Base-by-base conservation (phyloP, 73 alveolate genomes). In the Blepharisma stoltei region DNA sequence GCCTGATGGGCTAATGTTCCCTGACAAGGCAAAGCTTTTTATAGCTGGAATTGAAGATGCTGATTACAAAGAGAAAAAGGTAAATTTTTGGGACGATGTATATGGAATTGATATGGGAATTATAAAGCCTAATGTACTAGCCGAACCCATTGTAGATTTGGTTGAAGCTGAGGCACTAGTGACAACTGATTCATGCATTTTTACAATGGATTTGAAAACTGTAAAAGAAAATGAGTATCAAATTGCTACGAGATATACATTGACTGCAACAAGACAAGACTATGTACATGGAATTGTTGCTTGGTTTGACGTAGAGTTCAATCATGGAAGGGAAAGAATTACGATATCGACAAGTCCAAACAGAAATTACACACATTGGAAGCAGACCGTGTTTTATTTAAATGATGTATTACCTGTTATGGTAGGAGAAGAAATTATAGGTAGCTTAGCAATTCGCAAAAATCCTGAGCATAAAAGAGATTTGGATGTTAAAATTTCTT, bases 11-110 rank as follows among this genome's bases (percentile, higher is more conserved):
- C 54, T 70, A 37, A 88, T 96, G 82, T 84, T 90, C 20, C 99
- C 99, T 21, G 97, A 96, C 78, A 85, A 81, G 55, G 98, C 94
- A 11, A 87, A 85, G 27, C 80, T 96, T 88, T 85, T 70, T 79
- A 70, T 94, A 6, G 95, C 99, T n/a, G 97, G 94, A 5, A 70
- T 96, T 14, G 96, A 93, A 84, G 98, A 95, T 91, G 93, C 83
- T 47, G 89, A 88, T 55, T 88, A 77, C 67, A 90, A 88, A 67
- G 86, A 85, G 7, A 78, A 86, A 55, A 97, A 95, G 94, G 77
- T 81, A 37, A 79, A 78, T 54, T 88, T 84, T 79, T 93, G 99
- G 99, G 89, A 86, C 76, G 89, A 92, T 82, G 97, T 95, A 14
- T 91, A 95, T 87, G 95, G 96, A 14, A 86, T 94, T 41, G 84